Percentiles rank a stretch among this genome's conserved stretches.
These are phyloP conservation scores for Russula virescens DNA, from an alignment of 768 basidiomycete genomes.

Conservation along the genomic window DNA sequence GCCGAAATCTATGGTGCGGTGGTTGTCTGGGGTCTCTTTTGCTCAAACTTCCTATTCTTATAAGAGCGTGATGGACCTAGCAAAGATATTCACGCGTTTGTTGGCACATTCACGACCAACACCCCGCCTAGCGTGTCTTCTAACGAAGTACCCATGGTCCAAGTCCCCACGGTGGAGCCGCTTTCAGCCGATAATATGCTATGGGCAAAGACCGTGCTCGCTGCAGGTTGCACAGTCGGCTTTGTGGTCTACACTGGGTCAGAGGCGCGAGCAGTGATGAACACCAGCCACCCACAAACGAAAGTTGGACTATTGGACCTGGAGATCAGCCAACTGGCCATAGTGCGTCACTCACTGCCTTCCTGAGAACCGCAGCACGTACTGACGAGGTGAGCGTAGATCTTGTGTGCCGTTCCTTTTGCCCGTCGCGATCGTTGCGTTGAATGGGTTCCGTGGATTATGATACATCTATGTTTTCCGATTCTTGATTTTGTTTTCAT, in stretches of 20 bases:
- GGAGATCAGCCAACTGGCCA: constrained; percentile 93
- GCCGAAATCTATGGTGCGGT: constrained; percentile 84
- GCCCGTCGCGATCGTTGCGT: constrained; percentile 84
- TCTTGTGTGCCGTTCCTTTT: constrained; percentile 91
- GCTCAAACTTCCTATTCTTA: constrained; percentile 10
- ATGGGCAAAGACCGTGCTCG: constrained; percentile 97
- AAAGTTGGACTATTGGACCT: constrained; percentile 89
- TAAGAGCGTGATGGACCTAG: constrained; percentile 87
- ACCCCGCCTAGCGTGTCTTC: constrained; percentile 35
- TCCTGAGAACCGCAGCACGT: neutral
- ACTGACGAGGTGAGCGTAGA: constrained; percentile 41
- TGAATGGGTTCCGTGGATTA: constrained; percentile 91
- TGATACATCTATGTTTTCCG: constrained; percentile 98
- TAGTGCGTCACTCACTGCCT: constrained; percentile 44
- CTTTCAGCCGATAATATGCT: constrained; percentile 94
- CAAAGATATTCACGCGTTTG: constrained; percentile 94
- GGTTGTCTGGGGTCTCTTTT: neutral
- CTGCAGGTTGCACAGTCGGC: constrained; percentile 88
- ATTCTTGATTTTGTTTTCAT: constrained; percentile 98
- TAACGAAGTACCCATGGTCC: constrained; percentile 36
- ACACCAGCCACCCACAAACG: constrained; percentile 93
- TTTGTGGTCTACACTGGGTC: constrained; percentile 92
- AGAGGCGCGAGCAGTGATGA: constrained; percentile 97
- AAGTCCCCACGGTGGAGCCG: constrained; percentile 57
- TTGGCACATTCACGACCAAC: constrained; percentile 84